phyloP scores from a whole-genome alignment of 139 green algal species.

The Chlamydomonas asymmetrica region DNA sequence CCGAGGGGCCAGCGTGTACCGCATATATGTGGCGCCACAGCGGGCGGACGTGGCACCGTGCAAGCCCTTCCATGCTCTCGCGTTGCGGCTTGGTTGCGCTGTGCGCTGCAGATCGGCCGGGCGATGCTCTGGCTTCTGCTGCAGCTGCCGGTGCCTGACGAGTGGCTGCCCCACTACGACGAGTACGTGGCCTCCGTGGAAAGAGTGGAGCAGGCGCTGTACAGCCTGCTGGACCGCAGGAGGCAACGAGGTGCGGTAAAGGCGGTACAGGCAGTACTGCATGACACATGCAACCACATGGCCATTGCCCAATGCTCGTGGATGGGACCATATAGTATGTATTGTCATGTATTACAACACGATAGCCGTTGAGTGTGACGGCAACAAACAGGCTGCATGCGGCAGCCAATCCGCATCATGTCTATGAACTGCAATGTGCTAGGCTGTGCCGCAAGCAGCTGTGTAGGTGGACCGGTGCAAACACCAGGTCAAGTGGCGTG shows the following conservation, averaged over 20 bases:
- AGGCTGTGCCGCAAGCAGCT: too few relatives aligned
- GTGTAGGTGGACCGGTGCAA: too few relatives aligned
- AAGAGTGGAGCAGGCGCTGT: neutral
- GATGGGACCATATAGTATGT: too few relatives aligned
- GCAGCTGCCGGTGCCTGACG: neutral
- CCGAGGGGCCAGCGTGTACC: neutral
- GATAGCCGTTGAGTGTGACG: too few relatives aligned
- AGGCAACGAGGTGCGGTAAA: neutral
- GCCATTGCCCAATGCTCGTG: too few relatives aligned
- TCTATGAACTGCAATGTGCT: too few relatives aligned
- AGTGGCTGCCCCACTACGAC: neutral
- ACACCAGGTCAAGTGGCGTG: too few relatives aligned
- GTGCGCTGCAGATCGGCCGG: neutral
- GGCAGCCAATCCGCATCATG: too few relatives aligned
- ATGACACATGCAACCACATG: too few relatives aligned
- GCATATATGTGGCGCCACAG: neutral
- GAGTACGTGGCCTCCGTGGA: neutral
- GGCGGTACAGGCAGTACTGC: too few relatives aligned
- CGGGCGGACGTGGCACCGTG: neutral
- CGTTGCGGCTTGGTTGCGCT: neutral
- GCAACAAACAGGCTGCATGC: too few relatives aligned
- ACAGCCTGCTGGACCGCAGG: neutral
- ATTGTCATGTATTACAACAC: too few relatives aligned
- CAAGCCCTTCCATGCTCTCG: neutral
- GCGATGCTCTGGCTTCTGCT: neutral